phyloP scores from a whole-genome alignment of 176 grass and related monocot genomes.

The Oryza glumipatula region DNA sequence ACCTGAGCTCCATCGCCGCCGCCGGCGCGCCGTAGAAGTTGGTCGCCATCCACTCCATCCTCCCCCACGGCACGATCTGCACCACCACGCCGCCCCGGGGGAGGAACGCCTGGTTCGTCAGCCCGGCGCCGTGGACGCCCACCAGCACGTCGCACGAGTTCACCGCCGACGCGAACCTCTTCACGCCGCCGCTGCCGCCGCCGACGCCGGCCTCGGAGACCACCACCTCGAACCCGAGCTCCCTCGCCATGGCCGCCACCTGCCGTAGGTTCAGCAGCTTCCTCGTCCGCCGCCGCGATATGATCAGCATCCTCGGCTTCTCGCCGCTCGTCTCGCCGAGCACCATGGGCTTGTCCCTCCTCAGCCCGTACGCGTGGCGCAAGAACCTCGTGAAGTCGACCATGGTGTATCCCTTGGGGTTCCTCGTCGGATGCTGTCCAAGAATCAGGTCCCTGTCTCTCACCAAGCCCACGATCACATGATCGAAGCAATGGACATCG shows the following conservation, averaged over 20 bases:
- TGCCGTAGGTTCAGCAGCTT: constrained; percentile 50
- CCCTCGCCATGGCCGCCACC: constrained; percentile 39
- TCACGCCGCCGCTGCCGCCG: constrained; percentile 37
- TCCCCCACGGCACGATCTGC: constrained; percentile 68
- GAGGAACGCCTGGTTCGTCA: constrained; percentile 63
- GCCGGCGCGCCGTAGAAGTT: constrained; percentile 72
- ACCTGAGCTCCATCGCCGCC: constrained; percentile 53
- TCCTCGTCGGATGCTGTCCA: constrained; percentile 48
- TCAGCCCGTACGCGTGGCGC: constrained; percentile 51
- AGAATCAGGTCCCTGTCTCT: constrained; percentile 69
- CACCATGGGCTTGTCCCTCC: constrained; percentile 30
- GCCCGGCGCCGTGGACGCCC: constrained; percentile 62
- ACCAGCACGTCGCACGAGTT: constrained; percentile 69
- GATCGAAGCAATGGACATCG: constrained; percentile 57
- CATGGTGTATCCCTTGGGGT: constrained; percentile 55
- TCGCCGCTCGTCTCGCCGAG: constrained; percentile 48
- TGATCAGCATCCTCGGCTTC: constrained; percentile 65
- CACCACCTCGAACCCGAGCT: constrained; percentile 51
- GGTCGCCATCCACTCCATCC: constrained; percentile 77
- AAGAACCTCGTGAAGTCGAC: constrained; percentile 69
- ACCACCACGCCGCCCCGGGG: constrained; percentile 47
- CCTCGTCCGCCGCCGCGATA: constrained; percentile 62
- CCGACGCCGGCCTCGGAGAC: constrained; percentile 58
- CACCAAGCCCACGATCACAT: constrained; percentile 51
- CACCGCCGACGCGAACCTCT: constrained; percentile 53